These are phyloP conservation scores for Alnus glutinosa DNA, from an alignment of 306 rosid species.

Conservation along the genomic window DNA sequence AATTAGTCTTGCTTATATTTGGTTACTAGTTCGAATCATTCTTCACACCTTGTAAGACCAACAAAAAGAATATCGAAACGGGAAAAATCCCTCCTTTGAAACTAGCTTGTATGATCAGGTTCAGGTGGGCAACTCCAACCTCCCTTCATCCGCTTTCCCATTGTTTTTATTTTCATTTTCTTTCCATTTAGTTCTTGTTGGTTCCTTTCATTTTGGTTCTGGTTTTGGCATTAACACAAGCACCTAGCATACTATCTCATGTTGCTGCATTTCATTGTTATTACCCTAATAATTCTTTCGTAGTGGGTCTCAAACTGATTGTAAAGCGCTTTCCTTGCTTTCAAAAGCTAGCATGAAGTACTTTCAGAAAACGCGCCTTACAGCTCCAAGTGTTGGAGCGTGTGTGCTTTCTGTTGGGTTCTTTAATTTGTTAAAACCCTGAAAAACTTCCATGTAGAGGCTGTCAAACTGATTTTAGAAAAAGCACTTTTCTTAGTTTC, in stretches of 20 bases:
- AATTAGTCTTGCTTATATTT: too few species aligned
- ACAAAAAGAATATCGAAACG: neutral
- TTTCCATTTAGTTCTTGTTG: neutral
- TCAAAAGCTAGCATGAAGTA: neutral
- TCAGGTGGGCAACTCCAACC: neutral
- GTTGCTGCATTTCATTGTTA: neutral
- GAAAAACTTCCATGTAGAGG: neutral
- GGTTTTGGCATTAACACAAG: slow-evolving; percentile 20
- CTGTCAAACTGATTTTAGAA: neutral
- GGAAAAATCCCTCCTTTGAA: neutral
- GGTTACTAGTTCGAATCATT: too few species aligned
- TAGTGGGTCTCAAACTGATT: neutral
- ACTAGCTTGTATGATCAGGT: neutral
- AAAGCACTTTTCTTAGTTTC: neutral
- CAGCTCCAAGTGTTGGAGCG: neutral
- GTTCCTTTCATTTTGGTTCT: neutral
- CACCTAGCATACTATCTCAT: neutral
- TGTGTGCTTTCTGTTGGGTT: neutral
- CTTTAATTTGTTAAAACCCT: neutral
- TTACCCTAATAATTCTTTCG: neutral
- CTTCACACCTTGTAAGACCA: too few species aligned
- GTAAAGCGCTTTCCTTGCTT: neutral
- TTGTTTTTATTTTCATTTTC: neutral
- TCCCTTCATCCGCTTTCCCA: neutral
- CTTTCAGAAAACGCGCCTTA: neutral